Percentiles rank a stretch among this genome's conserved stretches.
Conservation (phyloP, 2,329 filamentous ascomycete species). For the Cladosporium velox region DNA sequence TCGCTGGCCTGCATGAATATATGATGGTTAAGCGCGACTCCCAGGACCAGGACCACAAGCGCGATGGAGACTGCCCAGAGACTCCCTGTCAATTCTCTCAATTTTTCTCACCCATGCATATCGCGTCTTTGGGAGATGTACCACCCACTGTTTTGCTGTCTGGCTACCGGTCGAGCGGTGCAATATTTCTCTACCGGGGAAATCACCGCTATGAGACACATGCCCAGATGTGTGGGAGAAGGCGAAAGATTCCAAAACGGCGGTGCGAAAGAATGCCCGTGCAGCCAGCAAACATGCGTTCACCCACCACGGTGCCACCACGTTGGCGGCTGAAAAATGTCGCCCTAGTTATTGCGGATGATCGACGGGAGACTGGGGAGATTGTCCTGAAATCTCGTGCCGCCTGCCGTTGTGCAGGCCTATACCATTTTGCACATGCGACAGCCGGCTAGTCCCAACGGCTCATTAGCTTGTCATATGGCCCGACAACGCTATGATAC, state of each 20-base stretch:
- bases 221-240: not conserved
- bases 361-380: slow-evolving; percentile 19
- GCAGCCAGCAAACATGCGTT: slow-evolving; percentile 12
- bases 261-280: not conserved
- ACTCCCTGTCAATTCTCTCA: not conserved
- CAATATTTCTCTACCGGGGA: not conserved
- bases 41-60: not conserved
- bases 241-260: not conserved
- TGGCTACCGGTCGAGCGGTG: not conserved
- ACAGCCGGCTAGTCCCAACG: slow-evolving; percentile 17
- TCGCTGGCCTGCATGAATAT: not conserved
- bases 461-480: slow-evolving; percentile 19
- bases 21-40: not conserved
- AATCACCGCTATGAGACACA: slow-evolving; percentile 13
- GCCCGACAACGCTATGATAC: slow-evolving; percentile 16
- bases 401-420: slow-evolving; percentile 12
- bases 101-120: not conserved
- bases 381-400: slow-evolving; percentile 19
- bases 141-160: not conserved
- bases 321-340: not conserved
- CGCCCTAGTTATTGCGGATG: slow-evolving; percentile 6
- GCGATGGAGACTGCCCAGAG: slow-evolving; percentile 4
- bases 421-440: slow-evolving; percentile 15
- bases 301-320: not conserved
- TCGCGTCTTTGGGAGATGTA: not conserved